Conservation (phyloP, 305 asterid species). For the Fraxinus sp. region DNA sequence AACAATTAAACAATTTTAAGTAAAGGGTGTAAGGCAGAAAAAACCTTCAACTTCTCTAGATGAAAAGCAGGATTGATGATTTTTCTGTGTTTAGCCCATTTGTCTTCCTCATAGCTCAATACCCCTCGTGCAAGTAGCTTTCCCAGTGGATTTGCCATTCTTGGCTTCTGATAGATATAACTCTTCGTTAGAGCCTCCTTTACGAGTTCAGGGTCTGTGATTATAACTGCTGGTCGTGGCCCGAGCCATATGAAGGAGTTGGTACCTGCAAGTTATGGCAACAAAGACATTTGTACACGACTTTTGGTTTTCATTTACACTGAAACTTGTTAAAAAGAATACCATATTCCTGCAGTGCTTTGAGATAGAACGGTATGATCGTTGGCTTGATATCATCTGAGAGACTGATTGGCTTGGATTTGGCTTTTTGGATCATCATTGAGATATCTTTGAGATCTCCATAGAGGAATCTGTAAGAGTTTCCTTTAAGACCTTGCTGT, state of each 20-base stretch:
- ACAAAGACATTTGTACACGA: background rate
- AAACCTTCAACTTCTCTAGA: conserved; percentile 56
- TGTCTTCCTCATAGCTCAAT: conserved; percentile 32
- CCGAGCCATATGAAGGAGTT: conserved; percentile 48
- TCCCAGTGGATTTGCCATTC: conserved; percentile 26
- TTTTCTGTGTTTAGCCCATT: conserved; percentile 56
- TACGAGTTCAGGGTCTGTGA: conserved; percentile 42
- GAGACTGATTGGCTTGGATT: conserved; percentile 32
- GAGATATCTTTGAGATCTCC: conserved; percentile 33
- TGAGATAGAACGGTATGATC: background rate
- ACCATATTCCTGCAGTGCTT: conserved; percentile 28
- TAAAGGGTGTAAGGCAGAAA: background rate
- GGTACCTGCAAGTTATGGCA: conserved; percentile 33
- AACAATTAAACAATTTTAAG: background rate
- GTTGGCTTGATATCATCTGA: conserved; percentile 37
- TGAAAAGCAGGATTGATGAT: conserved; percentile 58
- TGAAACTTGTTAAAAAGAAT: background rate
- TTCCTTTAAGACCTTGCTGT: conserved; percentile 40
- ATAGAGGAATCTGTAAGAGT: conserved; percentile 24
- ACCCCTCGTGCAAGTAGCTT: conserved; percentile 39
- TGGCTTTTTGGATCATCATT: conserved; percentile 7
- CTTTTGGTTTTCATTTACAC: background rate
- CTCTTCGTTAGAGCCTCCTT: conserved; percentile 38
- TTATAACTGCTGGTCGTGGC: conserved; percentile 31
- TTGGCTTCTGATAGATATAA: conserved; percentile 33